Percentiles rank a stretch among this genome's conserved stretches.
Conservation (phyloP, 1,284 basidiomycete species). For the Amylostereum areolatum region DNA sequence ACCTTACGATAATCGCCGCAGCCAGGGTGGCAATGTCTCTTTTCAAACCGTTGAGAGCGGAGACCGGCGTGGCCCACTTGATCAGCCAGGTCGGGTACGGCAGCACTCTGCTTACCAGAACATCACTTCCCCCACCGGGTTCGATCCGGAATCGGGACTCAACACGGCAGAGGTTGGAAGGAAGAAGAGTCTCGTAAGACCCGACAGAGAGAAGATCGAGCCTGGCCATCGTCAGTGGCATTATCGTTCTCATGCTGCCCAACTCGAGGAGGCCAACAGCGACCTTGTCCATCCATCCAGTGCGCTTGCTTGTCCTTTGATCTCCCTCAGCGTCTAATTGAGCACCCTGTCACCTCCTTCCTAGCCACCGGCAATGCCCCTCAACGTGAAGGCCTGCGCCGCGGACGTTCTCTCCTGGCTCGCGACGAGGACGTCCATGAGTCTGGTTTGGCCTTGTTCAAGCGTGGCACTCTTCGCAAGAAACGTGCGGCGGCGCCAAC, state of each 20-base stretch:
- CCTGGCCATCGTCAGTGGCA: slow-evolving; percentile 94
- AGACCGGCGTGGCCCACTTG: slow-evolving; percentile 51
- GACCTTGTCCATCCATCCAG: slow-evolving; percentile 74
- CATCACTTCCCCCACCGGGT: slow-evolving; percentile 36
- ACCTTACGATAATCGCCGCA: slow-evolving; percentile 28
- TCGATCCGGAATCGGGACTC: slow-evolving; percentile 39
- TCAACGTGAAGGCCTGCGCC: slow-evolving; percentile 55
- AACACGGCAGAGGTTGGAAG: slow-evolving; percentile 47
- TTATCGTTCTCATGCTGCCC: slow-evolving; percentile 86
- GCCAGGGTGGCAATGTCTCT: slow-evolving; percentile 42
- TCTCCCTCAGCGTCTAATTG: slow-evolving; percentile 4
- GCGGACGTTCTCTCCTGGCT: slow-evolving; percentile 83
- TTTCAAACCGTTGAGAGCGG: slow-evolving; percentile 65
- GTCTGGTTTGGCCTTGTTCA: slow-evolving; percentile 84
- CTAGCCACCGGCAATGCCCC: slow-evolving; percentile 82
- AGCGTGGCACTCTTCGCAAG: slow-evolving; percentile 72
- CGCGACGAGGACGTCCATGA: slow-evolving; percentile 86
- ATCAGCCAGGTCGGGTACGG: slow-evolving; percentile 40
- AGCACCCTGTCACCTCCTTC: slow-evolving; percentile 3
- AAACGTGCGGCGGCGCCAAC: slow-evolving; percentile 44
- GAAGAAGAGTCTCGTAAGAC: slow-evolving; percentile 92
- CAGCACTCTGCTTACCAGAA: slow-evolving; percentile 52
- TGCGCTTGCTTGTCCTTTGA: slow-evolving; percentile 34
- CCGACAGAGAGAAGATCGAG: slow-evolving; percentile 96
- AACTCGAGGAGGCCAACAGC: slow-evolving; percentile 64